Base-by-base conservation (phyloP, 108 stramenopile species). In the Aurantiochytrium sp. region DNA sequence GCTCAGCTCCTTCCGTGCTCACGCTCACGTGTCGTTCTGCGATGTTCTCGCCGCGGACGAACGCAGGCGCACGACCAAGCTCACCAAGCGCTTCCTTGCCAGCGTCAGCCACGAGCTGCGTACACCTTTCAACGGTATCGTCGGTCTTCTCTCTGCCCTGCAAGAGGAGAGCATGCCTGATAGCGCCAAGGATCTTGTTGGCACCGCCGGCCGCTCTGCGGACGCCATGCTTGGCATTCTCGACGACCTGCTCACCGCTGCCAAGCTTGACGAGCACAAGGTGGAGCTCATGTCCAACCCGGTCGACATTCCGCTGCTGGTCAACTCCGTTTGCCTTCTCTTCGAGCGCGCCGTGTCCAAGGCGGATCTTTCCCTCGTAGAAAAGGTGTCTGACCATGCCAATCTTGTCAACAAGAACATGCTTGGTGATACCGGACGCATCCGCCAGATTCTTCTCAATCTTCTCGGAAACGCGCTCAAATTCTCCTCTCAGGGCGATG, bases 51-150 rank as follows among this genome's bases (percentile, higher is more conserved):
- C 76, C 8, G 49, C 49, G 2, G 76, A 83, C 51, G 45, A 83
- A 35, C 76, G 76, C 51, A 23, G 49, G 47, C 73, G 72, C 25
- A 69, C 44, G 10, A 51, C 23, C 29, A 72, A 89, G 35, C 72
- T 72, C 35, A 89, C 71, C 19, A 72, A 51, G 72, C 23, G 42
- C 44, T 90, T 90, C 58, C 90, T 90, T 19, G 90, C 90, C 21
- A 64, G 25, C 58, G 73, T 90, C 18, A 87, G 76, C 90, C 87
- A 90, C 90, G 90, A 90, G 87, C 59, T 88, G 44, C 90, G 90
- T 5, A 90, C 90, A n/a, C 90, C 90, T 5, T 69, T 90, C 60
- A 90, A 88, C 58, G 90, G 90, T 2, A 88, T 90, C 57, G 59
- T 90, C 14, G 90, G 90, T 5, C 59, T 90, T 43, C 59, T 87